A percentile compares a stretch with the other conserved stretches of the same genome.
These are phyloP conservation scores for Neobulgaria alba DNA, from an alignment of 2,329 filamentous ascomycete genomes.

Conservation along the genomic window DNA sequence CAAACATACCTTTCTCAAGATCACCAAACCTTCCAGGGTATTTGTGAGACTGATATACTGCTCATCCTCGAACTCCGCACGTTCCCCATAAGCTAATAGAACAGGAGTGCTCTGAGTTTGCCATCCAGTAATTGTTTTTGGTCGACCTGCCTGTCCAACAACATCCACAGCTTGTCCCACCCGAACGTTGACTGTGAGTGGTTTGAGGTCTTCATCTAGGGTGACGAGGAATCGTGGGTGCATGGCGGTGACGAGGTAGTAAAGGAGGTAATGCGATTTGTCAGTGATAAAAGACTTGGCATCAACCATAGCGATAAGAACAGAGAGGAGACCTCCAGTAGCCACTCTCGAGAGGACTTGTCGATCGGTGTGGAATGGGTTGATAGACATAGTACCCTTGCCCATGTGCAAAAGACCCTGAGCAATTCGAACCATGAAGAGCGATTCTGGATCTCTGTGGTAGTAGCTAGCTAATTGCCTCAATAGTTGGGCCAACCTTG, in stretches of 20 bases:
- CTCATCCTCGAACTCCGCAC: constrained; percentile 94
- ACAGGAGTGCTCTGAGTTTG: constrained; percentile 99
- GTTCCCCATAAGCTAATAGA: constrained; percentile 84
- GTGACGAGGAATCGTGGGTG: constrained; percentile 94
- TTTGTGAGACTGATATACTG: constrained; percentile 89
- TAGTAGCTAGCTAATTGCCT: constrained; percentile 97
- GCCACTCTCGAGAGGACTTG: constrained; percentile 90
- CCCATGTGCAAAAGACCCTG: constrained; percentile 98
- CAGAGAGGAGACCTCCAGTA: constrained; percentile 79
- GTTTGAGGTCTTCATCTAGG: constrained; percentile 87
- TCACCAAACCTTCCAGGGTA: constrained; percentile 89
- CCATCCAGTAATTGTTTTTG: constrained; percentile 99
- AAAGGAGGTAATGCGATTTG: constrained; percentile 81
- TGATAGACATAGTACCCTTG: constrained; percentile 92
- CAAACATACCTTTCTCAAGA: constrained; percentile 79
- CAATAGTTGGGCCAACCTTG: constrained; percentile 85
- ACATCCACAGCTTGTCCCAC: constrained; percentile 98
- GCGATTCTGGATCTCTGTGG: constrained; percentile 86
- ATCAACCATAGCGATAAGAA: constrained; percentile 89
- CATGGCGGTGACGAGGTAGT: constrained; percentile 95
- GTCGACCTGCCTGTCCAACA: constrained; percentile 90
- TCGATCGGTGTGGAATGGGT: constrained; percentile 98
- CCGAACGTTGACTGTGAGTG: constrained; percentile 88
- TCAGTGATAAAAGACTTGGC: constrained; percentile 73
- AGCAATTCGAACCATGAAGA: constrained; percentile 99